Base-by-base conservation (phyloP, 345 rosid genomes). In the Ceriops tagal region DNA sequence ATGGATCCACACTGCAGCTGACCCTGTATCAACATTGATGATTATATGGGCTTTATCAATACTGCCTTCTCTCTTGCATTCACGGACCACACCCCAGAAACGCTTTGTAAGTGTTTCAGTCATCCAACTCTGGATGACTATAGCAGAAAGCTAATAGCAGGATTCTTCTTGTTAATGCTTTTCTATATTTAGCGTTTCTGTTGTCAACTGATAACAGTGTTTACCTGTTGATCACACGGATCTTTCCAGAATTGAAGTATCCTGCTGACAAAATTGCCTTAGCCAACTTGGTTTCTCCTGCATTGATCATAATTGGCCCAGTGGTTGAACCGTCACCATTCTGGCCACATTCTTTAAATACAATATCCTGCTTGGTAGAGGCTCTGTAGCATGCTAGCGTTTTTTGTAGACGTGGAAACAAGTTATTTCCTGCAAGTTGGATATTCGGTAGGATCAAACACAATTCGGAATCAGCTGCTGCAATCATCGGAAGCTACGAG, bases 31-130 rank as follows among this genome's bases (percentile, higher is more conserved):
- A n/a, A 90, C 98, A 18, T 79, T 90, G 53, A 97, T 95, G 30
- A 89, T 92, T 92, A 95, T 73, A 92, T 92, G 98, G 99, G 96
- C 35, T 61, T 84, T 88, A 67, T 84, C 98, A 37, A 92, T 98
- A 3, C 87, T 95, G 53, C 97, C 99, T 61, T 82, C 93, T 82
- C 93, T 56, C 92, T 95, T 55, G 92, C 96, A 24, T 65, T 15
- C 66, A 47, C 66, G 76, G 18, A 72, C 76, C 4, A 72, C 76
- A 7, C 66, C 70, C 43, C 53, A 66, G 46, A 65, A 72, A 28
- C 66, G 62, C 10, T n/a, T 52, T 71, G 71, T 66, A 53, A 59
- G 71, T 73, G 19, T 46, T 8, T 3, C 0, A 3, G 47, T 39
- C 4, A 1, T 32, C 35, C 8, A 32, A 5, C 35, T 32, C 35